Base-by-base conservation (phyloP, 2,329 filamentous ascomycete genomes). In the Fusarium nurragi region DNA sequence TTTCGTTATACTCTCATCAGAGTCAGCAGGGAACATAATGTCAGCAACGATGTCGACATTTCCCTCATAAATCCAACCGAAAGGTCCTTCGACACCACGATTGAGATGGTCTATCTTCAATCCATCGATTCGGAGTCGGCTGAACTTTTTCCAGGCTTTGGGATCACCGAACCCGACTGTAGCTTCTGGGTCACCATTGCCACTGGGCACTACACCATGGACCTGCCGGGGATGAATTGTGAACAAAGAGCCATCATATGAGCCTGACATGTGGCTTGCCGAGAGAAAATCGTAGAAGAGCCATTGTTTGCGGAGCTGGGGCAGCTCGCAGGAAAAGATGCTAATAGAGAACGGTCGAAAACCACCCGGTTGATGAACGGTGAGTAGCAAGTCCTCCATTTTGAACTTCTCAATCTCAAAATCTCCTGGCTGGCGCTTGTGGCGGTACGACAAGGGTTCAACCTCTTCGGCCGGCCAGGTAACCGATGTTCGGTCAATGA, bases 341-440 rank as follows among this genome's bases (percentile, higher is more conserved):
- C 94, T 97, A 67, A 97, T 89, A 1, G 93, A 90, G 76, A 97
- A 99, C 1, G 95, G 95, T n/a, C 95, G 87, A 81, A 99, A 98
- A 46, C 88, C 89, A 53, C 88, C 85, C 0, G 95, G 94, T 74
- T 99, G 94, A 74, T 97, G 92, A 44, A 99, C 84, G 0, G 94
- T 97, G 26, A 99, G 86, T 5, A 98, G 82, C 1, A 99, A 81
- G 77, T 99, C 95, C 74, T 97, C 93, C 81, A 99, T 88, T 76
- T 94, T 97, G 84, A 99, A 99, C 14, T 90, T 92, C 71, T 98
- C 94, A 53, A 99, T 92, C 77, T 99, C 95, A 69, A 99, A 99
- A 74, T 99, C 95, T 37, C 95, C 95, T 0, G 93, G 91, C 40
- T 90, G 84, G 75, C 97, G 94, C 73, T 93, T 88, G 74, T 97